Evolutionary conservation across 257 asterid species (phyloP), one percentile per base, ranked within the genome.

Genomic region (Lavandula angustifolia): DNA sequence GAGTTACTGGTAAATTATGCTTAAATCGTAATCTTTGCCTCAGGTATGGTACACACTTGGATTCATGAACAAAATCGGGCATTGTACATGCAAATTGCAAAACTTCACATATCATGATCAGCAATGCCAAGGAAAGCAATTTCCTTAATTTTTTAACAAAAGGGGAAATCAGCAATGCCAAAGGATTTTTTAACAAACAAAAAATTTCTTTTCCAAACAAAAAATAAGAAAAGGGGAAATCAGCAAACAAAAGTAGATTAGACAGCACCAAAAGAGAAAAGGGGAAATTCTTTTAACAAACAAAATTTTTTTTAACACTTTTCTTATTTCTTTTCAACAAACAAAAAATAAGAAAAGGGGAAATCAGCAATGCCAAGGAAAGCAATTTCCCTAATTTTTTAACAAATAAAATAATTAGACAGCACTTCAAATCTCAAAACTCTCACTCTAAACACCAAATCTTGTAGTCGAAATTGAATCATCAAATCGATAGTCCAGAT

Each of bases 391-490:
- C 56, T 41, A 68, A 46, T 54, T 7, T 27, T 35, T 53, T 34
- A 62, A 62, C 29, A 13, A 62, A 53, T 29, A 12, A 17, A 14
- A 18, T 14, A 27, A 3, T 47, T 1, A 1, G 14, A 50, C 33
- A 48, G 10, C 42, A 54, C 31, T 33, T 43, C 58, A 38, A 49
- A 62, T 35, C 44, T 49, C 55, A 31, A 8, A 33, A 35, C 41
- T 10, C 42, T 18, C 11, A 14, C 69, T 18, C 34, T 10, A 37
- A 62, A 38, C 46, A 48, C 70, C 44, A 65, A 61, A 60, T 73
- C 70, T 67, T 67, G 60, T 3, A 53, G 29, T 51, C 38, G 43
- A 50, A 55, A 38, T 27, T 33, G 29, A 62, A 27, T 7, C 43
- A 48, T 46, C 48, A 9, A 14, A 55, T 6, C 35, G 54, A 32